phyloP scores from a whole-genome alignment of 163 green algal genomes.

The Prototheca cutis region DNA sequence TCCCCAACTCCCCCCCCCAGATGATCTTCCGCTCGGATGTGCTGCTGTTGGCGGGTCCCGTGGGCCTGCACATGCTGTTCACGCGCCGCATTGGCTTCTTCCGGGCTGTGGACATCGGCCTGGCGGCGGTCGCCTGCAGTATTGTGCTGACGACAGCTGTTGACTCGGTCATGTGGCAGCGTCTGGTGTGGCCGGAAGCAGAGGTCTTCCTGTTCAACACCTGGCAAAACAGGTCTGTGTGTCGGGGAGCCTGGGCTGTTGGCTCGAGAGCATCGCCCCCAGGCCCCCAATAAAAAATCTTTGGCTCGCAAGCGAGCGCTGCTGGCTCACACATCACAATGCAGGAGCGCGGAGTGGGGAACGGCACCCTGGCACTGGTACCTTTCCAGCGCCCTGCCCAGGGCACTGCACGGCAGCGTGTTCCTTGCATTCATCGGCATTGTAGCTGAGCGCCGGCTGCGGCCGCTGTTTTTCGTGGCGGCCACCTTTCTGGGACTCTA shows the following conservation, averaged over 20 bases:
- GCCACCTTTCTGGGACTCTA: conserved; percentile 55
- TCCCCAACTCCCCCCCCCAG: conserved; percentile 3
- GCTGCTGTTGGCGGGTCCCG: conserved; percentile 34
- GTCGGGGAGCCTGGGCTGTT: background rate
- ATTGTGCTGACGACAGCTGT: conserved; percentile 37
- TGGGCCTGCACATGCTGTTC: conserved; percentile 46
- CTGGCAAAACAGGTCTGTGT: conserved; percentile 51
- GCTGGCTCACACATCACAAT: background rate
- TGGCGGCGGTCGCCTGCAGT: conserved; percentile 12
- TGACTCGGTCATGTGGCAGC: conserved; percentile 61
- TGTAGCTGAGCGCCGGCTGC: conserved; percentile 32
- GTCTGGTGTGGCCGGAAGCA: conserved; percentile 73
- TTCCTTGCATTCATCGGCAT: conserved; percentile 44
- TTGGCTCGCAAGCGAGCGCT: background rate
- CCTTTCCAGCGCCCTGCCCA: conserved; percentile 64
- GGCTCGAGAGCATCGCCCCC: too few species aligned
- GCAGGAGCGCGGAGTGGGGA: conserved; percentile 68
- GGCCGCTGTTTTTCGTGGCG: conserved; percentile 14
- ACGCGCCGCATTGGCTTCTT: conserved; percentile 15
- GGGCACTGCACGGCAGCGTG: conserved; percentile 41
- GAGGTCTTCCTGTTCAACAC: conserved; percentile 82
- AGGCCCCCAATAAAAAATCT: too few species aligned
- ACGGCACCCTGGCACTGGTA: conserved; percentile 69
- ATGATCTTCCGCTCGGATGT: conserved; percentile 64
- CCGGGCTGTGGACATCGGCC: conserved; percentile 11